Evolutionary conservation across 208 protist genomes (phyloP).

Genomic region (Acanthamoeba healyi): DNA sequence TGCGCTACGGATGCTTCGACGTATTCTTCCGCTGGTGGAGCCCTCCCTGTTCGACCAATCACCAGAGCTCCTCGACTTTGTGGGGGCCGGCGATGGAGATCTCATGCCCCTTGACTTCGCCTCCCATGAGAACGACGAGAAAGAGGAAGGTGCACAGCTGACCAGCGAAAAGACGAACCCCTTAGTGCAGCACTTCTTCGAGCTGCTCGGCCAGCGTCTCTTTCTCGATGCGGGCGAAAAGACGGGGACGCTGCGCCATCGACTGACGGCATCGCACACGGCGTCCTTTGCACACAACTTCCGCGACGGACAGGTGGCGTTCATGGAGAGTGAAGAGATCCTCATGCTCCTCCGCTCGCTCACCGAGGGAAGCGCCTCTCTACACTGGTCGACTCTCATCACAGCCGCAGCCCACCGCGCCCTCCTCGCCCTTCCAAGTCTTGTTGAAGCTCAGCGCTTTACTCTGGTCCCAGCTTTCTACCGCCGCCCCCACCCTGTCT

Average conservation of each 20-base stretch:
- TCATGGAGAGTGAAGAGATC: slow-evolving; percentile 3
- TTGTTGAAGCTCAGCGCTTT: slow-evolving; percentile 10
- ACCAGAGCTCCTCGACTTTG: not conserved
- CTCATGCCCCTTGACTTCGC: not conserved
- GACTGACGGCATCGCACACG: not conserved
- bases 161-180: not conserved
- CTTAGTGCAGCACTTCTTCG: not conserved
- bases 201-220: not conserved
- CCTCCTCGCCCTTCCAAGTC: not conserved
- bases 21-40: slow-evolving; percentile 16
- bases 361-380: not conserved
- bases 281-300: slow-evolving; percentile 20
- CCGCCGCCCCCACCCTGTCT: not conserved
- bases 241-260: not conserved
- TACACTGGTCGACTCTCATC: not conserved
- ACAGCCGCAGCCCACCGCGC: not conserved
- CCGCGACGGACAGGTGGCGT: slow-evolving; percentile 20
- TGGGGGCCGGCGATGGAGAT: not conserved
- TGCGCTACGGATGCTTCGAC: slow-evolving; percentile 17
- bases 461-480: not conserved
- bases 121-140: not conserved
- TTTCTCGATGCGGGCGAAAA: slow-evolving; percentile 29
- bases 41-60: not conserved
- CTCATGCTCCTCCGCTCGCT: slow-evolving; percentile 60
- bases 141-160: not conserved